Conservation (phyloP, 108 stramenopile genomes). For the Mediolabrus comicus region DNA sequence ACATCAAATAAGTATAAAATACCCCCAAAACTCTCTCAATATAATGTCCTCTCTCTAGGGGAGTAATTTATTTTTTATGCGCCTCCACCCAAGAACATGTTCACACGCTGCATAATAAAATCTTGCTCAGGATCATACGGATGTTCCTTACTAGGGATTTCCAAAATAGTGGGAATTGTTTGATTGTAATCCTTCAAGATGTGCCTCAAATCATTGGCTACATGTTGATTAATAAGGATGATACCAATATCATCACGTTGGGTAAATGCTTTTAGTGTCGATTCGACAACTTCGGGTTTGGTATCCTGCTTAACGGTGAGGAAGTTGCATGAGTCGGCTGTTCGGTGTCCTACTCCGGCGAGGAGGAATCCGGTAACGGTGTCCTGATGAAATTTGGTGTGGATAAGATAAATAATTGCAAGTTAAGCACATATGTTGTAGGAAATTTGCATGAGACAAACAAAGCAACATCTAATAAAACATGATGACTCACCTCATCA, state of each 20-base stretch:
- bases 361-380: conserved; percentile 98
- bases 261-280: conserved; percentile 78
- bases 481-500: conserved; percentile 72
- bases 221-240: conserved; percentile 97
- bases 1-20: neutral
- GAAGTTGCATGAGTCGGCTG: conserved; percentile 93
- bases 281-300: conserved; percentile 70
- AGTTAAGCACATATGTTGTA: neutral
- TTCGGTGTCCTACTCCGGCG: conserved; percentile 96
- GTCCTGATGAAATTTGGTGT: conserved; percentile 60
- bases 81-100: conserved; percentile 90
- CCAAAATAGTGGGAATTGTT: conserved; percentile 97
- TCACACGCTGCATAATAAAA: conserved; percentile 98
- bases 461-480: neutral
- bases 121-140: conserved; percentile 98
- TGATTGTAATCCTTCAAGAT: conserved; percentile 94
- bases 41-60: neutral
- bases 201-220: conserved; percentile 96
- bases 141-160: conserved; percentile 97
- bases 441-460: neutral
- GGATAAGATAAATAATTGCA: neutral
- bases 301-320: conserved; percentile 93
- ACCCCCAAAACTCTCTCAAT: too few relatives aligned
- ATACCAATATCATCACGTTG: conserved; percentile 94
- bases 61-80: conserved; percentile 34